These are phyloP conservation scores for Sclerotiophoma versabilis DNA, from an alignment of 2,329 filamentous ascomycete species.

Conservation along the genomic window DNA sequence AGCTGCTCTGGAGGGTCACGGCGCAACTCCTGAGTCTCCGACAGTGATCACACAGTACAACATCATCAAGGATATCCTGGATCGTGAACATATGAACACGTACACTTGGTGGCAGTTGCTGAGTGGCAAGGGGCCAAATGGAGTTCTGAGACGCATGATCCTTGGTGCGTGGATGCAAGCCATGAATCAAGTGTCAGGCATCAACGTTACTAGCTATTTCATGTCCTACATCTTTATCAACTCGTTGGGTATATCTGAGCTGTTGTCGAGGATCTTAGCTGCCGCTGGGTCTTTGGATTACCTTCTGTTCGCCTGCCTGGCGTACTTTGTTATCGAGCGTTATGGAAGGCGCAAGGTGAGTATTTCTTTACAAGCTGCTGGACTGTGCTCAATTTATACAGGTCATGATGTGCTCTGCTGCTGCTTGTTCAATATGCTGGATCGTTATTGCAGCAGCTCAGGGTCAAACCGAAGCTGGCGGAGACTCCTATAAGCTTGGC, in stretches of 20 bases:
- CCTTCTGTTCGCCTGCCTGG: slow-evolving; percentile 53
- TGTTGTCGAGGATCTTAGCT: slow-evolving; percentile 45
- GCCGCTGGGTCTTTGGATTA: slow-evolving; percentile 58
- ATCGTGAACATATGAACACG: slow-evolving; percentile 54
- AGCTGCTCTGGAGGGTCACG: slow-evolving; percentile 49
- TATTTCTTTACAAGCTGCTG: background rate
- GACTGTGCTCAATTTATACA: slow-evolving; percentile 8
- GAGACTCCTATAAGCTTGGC: slow-evolving; percentile 54
- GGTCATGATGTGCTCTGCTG: slow-evolving; percentile 58
- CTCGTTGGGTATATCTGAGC: slow-evolving; percentile 47
- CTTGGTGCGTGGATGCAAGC: slow-evolving; percentile 56
- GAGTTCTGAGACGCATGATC: slow-evolving; percentile 53
- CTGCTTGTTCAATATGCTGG: slow-evolving; percentile 59
- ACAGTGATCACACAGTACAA: slow-evolving; percentile 46
- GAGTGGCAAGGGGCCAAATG: slow-evolving; percentile 50
- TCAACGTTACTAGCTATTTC: slow-evolving; percentile 49
- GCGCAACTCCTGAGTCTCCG: slow-evolving; percentile 45
- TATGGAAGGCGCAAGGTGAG: slow-evolving; percentile 53
- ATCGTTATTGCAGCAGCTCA: slow-evolving; percentile 57
- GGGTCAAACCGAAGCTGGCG: slow-evolving; percentile 51
- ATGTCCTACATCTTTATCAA: slow-evolving; percentile 53
- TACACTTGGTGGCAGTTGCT: slow-evolving; percentile 57
- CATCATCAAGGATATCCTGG: slow-evolving; percentile 51
- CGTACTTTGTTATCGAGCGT: slow-evolving; percentile 57
- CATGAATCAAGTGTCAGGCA: slow-evolving; percentile 53